Conservation (phyloP, 1,284 basidiomycete species). For the Moesziomyces aphidis region DNA sequence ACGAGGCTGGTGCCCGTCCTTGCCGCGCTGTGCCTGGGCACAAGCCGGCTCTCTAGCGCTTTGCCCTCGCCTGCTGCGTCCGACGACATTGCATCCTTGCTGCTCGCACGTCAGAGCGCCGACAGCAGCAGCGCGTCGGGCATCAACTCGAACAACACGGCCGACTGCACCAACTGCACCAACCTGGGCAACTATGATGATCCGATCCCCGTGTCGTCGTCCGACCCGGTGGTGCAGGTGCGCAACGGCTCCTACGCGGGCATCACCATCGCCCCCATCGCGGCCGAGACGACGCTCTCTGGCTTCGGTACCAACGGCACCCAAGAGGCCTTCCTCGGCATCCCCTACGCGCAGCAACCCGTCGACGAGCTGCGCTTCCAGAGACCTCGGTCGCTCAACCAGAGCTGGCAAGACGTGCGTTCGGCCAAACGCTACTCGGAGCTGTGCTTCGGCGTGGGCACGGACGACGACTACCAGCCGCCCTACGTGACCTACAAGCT, state of each 20-base stretch:
- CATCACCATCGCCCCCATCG: conserved; percentile 19
- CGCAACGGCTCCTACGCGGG: conserved; percentile 41
- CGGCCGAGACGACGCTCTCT: conserved; percentile 16
- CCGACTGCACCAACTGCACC: conserved; percentile 34
- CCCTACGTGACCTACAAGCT: conserved; percentile 42
- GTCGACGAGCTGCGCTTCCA: conserved; percentile 15
- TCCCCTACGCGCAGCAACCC: conserved; percentile 39
- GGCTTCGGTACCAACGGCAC: conserved; percentile 24
- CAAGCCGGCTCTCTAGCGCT: not conserved
- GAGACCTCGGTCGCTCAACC: conserved; percentile 10
- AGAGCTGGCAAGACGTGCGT: conserved; percentile 12
- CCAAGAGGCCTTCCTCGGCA: conserved; percentile 38
- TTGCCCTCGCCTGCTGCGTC: not conserved
- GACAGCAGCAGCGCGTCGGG: not conserved
- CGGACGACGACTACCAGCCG: conserved; percentile 24
- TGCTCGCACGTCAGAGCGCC: not conserved
- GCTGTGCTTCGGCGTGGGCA: conserved; percentile 24
- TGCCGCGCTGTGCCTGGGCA: not conserved
- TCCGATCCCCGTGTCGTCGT: conserved; percentile 15
- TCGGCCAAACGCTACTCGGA: conserved; percentile 37
- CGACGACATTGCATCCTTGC: not conserved
- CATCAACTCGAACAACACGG: conserved; percentile 36
- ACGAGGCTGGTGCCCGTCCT: not conserved
- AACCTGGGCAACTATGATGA: conserved; percentile 42
- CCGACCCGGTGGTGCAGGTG: conserved; percentile 23